Evolutionary conservation across 2,329 filamentous ascomycete genomes (phyloP).

Genomic region (Colletotrichum sojae): DNA sequence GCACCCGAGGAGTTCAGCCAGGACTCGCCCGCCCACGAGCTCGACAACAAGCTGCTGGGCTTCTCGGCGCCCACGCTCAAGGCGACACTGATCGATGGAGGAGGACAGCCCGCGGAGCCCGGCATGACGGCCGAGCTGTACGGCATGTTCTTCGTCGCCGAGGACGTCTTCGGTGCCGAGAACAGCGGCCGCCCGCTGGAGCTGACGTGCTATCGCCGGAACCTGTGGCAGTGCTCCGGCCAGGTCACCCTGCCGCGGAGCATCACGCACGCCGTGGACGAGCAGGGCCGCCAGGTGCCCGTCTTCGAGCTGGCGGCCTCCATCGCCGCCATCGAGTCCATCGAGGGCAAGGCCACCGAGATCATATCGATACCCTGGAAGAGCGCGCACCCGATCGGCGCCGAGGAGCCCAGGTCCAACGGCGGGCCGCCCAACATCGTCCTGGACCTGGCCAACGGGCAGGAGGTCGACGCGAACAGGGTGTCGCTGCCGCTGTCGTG

Average conservation of each 20-base stretch:
- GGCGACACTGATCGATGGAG: slow-evolving; percentile 75
- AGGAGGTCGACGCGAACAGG: slow-evolving; percentile 83
- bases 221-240: slow-evolving; percentile 95
- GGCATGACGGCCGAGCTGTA: slow-evolving; percentile 82
- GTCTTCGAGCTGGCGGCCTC: slow-evolving; percentile 84
- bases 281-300: slow-evolving; percentile 83
- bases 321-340: slow-evolving; percentile 90
- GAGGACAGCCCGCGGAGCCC: slow-evolving; percentile 71
- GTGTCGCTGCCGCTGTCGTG: slow-evolving; percentile 89
- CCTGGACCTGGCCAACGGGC: slow-evolving; percentile 69
- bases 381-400: slow-evolving; percentile 71
- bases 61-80: slow-evolving; percentile 77
- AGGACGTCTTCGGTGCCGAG: slow-evolving; percentile 80
- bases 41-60: slow-evolving; percentile 80
- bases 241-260: slow-evolving; percentile 84
- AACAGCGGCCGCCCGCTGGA: slow-evolving; percentile 76
- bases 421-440: slow-evolving; percentile 67
- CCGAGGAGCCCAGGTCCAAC: slow-evolving; percentile 64
- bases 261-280: slow-evolving; percentile 77
- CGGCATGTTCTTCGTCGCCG: slow-evolving; percentile 91
- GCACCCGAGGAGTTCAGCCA: slow-evolving; percentile 61
- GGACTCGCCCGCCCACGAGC: slow-evolving; percentile 67
- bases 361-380: slow-evolving; percentile 99
- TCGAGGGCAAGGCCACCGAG: slow-evolving; percentile 91
- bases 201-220: slow-evolving; percentile 94